Conservation (phyloP, 192 early-diverging fungal genomes). For the Rhizoclosmatium sp. region DNA sequence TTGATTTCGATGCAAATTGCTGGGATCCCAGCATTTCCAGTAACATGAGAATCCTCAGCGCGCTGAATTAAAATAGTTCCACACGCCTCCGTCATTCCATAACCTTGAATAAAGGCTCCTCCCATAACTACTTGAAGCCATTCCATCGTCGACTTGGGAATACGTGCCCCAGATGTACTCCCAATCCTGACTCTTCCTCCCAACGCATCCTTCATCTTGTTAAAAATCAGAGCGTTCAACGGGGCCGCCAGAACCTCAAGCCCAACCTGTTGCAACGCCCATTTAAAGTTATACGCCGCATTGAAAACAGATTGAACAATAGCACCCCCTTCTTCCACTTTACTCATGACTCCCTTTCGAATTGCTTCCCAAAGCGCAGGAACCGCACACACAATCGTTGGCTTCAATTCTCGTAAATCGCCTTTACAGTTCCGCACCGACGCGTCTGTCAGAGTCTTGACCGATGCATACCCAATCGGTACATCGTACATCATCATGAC, state of each 20-base stretch:
- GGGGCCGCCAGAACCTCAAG: constrained; percentile 71
- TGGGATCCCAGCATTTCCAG: constrained; percentile 77
- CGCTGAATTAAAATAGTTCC: constrained; percentile 51
- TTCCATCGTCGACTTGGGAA: constrained; percentile 83
- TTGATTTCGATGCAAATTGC: constrained; percentile 81
- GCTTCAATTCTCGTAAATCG: constrained; percentile 72
- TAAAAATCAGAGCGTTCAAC: constrained; percentile 80
- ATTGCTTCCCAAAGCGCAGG: constrained; percentile 81
- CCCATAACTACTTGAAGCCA: constrained; percentile 80
- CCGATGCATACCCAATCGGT: constrained; percentile 68
- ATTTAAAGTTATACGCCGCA: constrained; percentile 76
- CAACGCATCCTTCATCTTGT: constrained; percentile 79
- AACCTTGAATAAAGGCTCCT: constrained; percentile 82
- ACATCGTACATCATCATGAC: constrained; percentile 53
- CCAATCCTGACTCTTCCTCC: constrained; percentile 86
- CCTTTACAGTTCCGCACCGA: constrained; percentile 71
- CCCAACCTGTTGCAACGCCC: neutral
- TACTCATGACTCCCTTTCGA: constrained; percentile 80
- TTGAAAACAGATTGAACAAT: constrained; percentile 76
- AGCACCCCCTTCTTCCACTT: constrained; percentile 62
- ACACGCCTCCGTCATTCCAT: constrained; percentile 71
- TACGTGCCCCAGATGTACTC: constrained; percentile 87
- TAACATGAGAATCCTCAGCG: constrained; percentile 5
- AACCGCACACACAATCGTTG: constrained; percentile 77
- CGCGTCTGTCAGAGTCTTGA: constrained; percentile 71